These are phyloP conservation scores for Rhododendron vialii DNA, from an alignment of 148 eudicot species.

Conservation along the genomic window DNA sequence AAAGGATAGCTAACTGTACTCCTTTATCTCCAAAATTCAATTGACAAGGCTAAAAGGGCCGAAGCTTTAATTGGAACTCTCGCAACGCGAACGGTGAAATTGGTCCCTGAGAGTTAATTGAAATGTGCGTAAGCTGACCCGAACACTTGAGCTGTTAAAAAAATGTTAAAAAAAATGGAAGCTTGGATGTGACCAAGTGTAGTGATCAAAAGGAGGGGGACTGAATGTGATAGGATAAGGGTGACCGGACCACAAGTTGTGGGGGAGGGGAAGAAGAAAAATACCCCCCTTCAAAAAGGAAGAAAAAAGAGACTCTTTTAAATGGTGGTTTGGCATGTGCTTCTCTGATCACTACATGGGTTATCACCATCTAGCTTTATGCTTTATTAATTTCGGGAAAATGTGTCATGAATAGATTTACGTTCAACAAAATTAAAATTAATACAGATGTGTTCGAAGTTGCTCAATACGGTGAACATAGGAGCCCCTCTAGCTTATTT, in stretches of 20 bases:
- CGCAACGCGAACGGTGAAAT: neutral
- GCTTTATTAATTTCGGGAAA: neutral
- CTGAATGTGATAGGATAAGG: conserved; percentile 19
- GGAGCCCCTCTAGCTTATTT: too few relatives aligned
- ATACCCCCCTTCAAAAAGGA: neutral
- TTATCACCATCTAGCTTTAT: conserved; percentile 27
- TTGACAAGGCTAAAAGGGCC: neutral
- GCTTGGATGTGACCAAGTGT: conserved; percentile 22
- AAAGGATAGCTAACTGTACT: neutral
- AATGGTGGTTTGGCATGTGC: conserved; percentile 31
- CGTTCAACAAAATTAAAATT: neutral
- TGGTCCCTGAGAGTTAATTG: too few relatives aligned
- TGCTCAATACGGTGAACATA: neutral
- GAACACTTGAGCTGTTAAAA: neutral
- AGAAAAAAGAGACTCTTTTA: conserved; percentile 7
- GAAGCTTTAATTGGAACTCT: neutral
- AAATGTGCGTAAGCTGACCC: neutral
- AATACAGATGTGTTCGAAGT: neutral
- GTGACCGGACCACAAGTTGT: conserved; percentile 22
- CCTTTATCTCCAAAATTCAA: neutral
- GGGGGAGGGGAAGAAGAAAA: conserved; percentile 14
- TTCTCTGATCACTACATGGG: conserved; percentile 25
- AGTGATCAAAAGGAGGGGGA: conserved; percentile 13
- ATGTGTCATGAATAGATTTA: neutral
- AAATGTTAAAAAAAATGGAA: neutral